Base-by-base conservation (phyloP, 169 alveolate genomes). In the Babesia divergens region DNA sequence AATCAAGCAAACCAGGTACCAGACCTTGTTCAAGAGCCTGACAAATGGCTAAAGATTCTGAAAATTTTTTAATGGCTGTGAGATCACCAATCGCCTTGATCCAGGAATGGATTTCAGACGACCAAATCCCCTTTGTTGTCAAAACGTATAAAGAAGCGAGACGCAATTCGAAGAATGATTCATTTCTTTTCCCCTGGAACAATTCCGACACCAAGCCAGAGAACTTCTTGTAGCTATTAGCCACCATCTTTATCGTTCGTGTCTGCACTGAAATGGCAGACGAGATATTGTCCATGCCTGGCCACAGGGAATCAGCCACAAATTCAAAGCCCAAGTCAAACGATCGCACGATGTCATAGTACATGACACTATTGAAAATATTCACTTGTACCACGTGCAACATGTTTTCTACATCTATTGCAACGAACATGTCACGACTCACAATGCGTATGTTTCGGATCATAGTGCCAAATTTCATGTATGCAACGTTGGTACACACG, bases 161-260 rank as follows among this genome's bases (percentile, higher is more conserved):
- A 22, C 67, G 65, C 8, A 77, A 52, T 24, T 77, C 83, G 75
- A 77, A 77, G 29, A 34, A 59, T 11, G 58, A 8, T 22, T 66
- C 75, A 28, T 38, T 51, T 13, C 60, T 40, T 51, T 60, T 77
- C 9, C 53, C 70, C 44, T 56, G 75, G 67, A 77, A 67, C 29
- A 67, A n/a, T 24, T 77, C 82, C 14, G 82, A 40, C 1, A 77
- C 86, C 28, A 68, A 56, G 26, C 53, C 74, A 11, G 82, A 55
- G 29, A 77, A 77, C 69, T 77, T 77, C 49, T 77, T 77, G 67
- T 68, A 77, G 37, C 86, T 69, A 52, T 77, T 68, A 3, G 82
- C 86, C 64, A 58, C 55, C 75, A 77, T 58, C 44, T 77, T 77
- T 20, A 77, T 69, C 29, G 66, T 75, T 44, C 69, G 42, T 44